phyloP scores from a whole-genome alignment of 225 moss, liverwort and hornwort genomes.

The Rhytidiadelphus loreus region DNA sequence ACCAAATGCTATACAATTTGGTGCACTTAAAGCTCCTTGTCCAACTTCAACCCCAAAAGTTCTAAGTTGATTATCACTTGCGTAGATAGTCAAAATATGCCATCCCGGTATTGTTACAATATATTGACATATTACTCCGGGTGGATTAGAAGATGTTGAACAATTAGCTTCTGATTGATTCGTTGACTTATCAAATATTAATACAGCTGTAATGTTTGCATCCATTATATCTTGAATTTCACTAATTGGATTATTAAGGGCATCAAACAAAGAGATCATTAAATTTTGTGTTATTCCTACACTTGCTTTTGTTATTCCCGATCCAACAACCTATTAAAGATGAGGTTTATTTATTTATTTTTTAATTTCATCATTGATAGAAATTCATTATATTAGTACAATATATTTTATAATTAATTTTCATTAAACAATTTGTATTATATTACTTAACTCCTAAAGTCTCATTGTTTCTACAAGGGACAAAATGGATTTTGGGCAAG shows the following conservation, averaged over 20 bases:
- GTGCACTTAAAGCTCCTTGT: neutral
- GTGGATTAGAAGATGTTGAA: neutral
- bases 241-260: neutral
- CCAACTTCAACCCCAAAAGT: neutral
- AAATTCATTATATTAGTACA: neutral
- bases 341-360: neutral
- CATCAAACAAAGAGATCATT: neutral
- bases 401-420: neutral
- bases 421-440: neutral
- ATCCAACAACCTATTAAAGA: neutral
- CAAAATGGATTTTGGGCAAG: no score
- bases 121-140: neutral
- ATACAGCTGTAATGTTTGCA: neutral
- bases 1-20: conserved; percentile 27
- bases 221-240: neutral
- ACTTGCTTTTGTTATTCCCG: neutral
- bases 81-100: neutral
- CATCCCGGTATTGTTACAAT: neutral
- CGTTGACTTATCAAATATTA: neutral
- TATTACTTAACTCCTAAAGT: no score
- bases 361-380: neutral
- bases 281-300: neutral
- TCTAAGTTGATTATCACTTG: neutral
- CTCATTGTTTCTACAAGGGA: rapidly evolving
- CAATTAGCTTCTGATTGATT: neutral